Evolutionary conservation across 345 rosid genomes (phyloP), one percentile per base, ranked within the genome.

Genomic region (Brassica nigra): DNA sequence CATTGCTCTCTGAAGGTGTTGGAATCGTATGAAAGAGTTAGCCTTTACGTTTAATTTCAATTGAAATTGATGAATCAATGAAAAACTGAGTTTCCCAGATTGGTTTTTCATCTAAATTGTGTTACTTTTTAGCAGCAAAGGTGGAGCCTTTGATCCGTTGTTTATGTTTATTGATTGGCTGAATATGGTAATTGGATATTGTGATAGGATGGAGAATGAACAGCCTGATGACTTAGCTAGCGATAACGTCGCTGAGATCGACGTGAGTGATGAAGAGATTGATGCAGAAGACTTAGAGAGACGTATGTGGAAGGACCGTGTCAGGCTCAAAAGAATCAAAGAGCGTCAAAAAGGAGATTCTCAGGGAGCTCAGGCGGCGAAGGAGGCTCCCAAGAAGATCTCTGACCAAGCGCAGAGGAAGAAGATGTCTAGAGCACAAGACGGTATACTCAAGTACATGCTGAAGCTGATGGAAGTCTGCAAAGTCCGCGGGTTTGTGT

Each of bases 381-480:
- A 91, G 82, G 94, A 93, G 70, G 8, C 14, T 8, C 78, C 79
- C 0, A 96, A 90, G 90, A 94, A 87, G 71, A 67, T 86, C 8
- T 81, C 95, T 12, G 98, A 93, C 78, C 99, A 96, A 82, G 99
- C 99, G n/a, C 90, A 86, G 82, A 89, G 99, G 87, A 96, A 96
- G 90, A 96, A 96, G 77, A 96, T 96, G 99, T 90, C 99, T 0
- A 87, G 99, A 84, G 99, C 99, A 1, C 99, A 96, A 80, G 99
- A 96, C 64, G 99, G 99, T 63, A 96, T 96, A 69, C 97, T 96
- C 36, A 96, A 96, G 88, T 96, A 96, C 78, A 96, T 96, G 99
- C 72, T 96, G 89, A 96, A 96, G 86, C 81, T 96, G 14, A 92
- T 96, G 99, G 99, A 96, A 82, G 98, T 93, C 55, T 93, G 98